Base-by-base conservation (phyloP, 1,139 yeast genomes). In the Candida labiduridarum region DNA sequence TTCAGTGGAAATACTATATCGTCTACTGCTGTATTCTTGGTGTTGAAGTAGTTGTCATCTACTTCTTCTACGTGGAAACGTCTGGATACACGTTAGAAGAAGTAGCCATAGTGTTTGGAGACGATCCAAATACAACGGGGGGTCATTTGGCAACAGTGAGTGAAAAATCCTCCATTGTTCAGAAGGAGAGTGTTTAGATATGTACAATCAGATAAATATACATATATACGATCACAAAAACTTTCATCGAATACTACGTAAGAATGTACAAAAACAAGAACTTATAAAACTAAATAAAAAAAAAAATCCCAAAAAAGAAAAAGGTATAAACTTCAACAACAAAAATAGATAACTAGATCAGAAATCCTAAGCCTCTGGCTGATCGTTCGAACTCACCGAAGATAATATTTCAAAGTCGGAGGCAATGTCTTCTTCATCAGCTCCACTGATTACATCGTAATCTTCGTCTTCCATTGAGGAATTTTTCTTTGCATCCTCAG, bases 1-100 rank as follows among this genome's bases (percentile, higher is more conserved):
- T 83, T 55, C 72, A 71, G 39, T 82, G 85, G 85, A 81, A 78
- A 60, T 83, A 81, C 67, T 83, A 83, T 62, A 80, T 82, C 56
- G 84, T 83, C 9, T 82, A 64, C 64, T 67, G 78, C 56, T 69
- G 76, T 62, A 59, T 70, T 38, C 59, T 76, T 44, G 70, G 65
- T 1, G 73, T 71, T 42, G 79, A 76, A 55, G 56, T 72, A 16
- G 51, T 61, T 10, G 62, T 74, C 31, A 76, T 74, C 36, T 71
- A 62, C 59, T 71, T 79, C 65, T 67, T 71, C 58, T 76, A 68
- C 59, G 78, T 79, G 39, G 84, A 80, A 62, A 79, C 83, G 16
- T 66, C 77, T 41, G 83, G 83, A 25, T 71, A 77, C 60, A 75
- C 83, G 9, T 71, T 80, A 66, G 84, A 80, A 62, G 82, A 79